Conservation (phyloP, 1,139 yeast genomes). For the Geotrichum citri-aurantii region DNA sequence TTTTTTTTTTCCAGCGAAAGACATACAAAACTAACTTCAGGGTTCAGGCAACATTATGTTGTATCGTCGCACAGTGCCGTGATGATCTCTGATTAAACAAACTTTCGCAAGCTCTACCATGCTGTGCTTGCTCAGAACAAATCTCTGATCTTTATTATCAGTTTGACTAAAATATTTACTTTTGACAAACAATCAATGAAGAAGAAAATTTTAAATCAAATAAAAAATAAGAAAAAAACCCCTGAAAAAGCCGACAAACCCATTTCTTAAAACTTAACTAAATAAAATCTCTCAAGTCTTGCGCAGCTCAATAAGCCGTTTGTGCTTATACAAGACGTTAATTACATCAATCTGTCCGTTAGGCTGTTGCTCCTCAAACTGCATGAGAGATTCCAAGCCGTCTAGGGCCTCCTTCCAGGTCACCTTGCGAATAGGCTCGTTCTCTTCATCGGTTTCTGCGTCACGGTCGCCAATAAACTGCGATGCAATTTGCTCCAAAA, state of each 20-base stretch:
- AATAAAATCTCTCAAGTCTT: conserved; percentile 2
- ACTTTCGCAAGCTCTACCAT: background rate
- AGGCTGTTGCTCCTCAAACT: conserved; percentile 16
- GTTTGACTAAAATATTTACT: background rate
- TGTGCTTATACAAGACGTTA: conserved; percentile 13
- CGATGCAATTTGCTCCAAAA: conserved; percentile 16
- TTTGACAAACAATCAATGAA: no score
- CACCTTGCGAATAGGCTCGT: conserved; percentile 11
- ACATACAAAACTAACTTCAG: no score
- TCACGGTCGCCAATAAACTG: conserved; percentile 16
- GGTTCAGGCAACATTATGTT: no score
- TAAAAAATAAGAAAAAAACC: no score
- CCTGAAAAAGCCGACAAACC: no score
- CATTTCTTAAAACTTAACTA: background rate
- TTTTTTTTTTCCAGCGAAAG: no score
- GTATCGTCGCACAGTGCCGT: background rate
- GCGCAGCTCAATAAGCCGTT: conserved; percentile 14
- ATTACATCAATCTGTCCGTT: conserved; percentile 15
- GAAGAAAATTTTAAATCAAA: no score
- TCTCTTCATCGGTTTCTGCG: conserved; percentile 16
- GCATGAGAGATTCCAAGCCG: conserved; percentile 12
- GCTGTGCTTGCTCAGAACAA: background rate
- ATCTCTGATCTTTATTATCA: background rate
- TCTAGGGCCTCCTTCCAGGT: conserved; percentile 15
- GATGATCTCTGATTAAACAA: no score